Conservation (phyloP, 495 filamentous ascomycete species). For the Hypoxylon intermedium region DNA sequence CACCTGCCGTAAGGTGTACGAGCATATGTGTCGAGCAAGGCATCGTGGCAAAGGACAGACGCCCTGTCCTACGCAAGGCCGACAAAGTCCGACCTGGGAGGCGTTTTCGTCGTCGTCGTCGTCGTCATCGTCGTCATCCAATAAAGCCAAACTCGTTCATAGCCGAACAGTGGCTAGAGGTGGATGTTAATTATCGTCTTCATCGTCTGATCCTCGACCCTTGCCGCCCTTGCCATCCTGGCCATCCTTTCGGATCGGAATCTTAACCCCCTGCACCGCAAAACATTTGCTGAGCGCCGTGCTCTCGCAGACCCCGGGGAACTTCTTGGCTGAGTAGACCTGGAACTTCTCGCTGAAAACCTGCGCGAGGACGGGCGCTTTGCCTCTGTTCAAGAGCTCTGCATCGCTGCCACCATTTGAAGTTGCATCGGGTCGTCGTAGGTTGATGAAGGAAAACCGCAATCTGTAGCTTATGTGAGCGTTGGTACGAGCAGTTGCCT, state of each 20-base stretch:
- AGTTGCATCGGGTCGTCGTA: slow-evolving; percentile 59
- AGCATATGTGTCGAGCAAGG: slow-evolving; percentile 7
- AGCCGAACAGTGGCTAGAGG: neutral
- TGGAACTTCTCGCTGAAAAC: slow-evolving; percentile 91
- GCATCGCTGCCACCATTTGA: slow-evolving; percentile 43
- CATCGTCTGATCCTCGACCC: slow-evolving; percentile 68
- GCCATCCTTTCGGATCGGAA: slow-evolving; percentile 89
- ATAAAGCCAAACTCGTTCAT: slow-evolving; percentile 3
- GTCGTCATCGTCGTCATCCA: no score
- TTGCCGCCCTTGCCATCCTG: slow-evolving; percentile 60
- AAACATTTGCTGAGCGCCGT: slow-evolving; percentile 94
- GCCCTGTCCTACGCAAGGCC: neutral
- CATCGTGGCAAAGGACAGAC: slow-evolving; percentile 5
- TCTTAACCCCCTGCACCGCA: slow-evolving; percentile 95
- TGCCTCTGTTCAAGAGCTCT: slow-evolving; percentile 71
- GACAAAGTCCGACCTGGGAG: slow-evolving; percentile 5
- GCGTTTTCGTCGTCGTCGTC: no score
- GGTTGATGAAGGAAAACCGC: slow-evolving; percentile 78
- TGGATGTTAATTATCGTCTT: slow-evolving; percentile 57
- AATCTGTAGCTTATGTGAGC: slow-evolving; percentile 45
- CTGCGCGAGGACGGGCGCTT: slow-evolving; percentile 83
- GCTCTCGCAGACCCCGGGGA: slow-evolving; percentile 95
- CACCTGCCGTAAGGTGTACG: slow-evolving; percentile 12
- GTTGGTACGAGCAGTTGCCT: neutral
- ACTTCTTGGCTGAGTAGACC: slow-evolving; percentile 96